Evolutionary conservation across 371 early-diverging fungal species (phyloP).

Genomic region (Mucor sp.): DNA sequence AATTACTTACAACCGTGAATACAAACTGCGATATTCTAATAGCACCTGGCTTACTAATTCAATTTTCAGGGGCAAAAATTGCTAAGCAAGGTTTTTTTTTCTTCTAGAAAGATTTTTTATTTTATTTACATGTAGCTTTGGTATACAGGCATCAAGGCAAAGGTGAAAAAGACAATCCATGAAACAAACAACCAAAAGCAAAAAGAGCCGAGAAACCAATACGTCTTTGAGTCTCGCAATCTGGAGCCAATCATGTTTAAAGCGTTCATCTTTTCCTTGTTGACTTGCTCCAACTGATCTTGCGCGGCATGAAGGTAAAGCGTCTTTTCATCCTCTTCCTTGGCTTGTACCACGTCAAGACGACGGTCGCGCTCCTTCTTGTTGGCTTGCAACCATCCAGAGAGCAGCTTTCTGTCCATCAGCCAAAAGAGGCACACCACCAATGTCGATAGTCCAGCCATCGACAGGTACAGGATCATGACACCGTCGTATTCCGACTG

Average conservation of each 20-base stretch:
- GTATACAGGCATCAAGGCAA: constrained; percentile 54
- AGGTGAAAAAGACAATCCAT: constrained; percentile 45
- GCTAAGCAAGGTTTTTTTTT: neutral
- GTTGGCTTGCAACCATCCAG: constrained; percentile 45
- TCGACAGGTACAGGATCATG: constrained; percentile 41
- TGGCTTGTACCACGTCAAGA: constrained; percentile 26
- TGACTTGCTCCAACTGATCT: constrained; percentile 10
- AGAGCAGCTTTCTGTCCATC: constrained; percentile 33
- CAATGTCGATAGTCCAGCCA: constrained; percentile 30
- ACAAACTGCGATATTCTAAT: neutral
- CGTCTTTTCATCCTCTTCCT: constrained; percentile 29
- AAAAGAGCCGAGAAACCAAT: constrained; percentile 29
- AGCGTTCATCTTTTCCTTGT: constrained; percentile 13
- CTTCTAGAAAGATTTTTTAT: neutral
- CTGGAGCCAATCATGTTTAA: constrained; percentile 34
- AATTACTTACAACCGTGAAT: too few relatives aligned
- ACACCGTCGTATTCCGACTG: constrained; percentile 45
- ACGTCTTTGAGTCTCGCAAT: constrained; percentile 27
- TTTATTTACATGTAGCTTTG: constrained; percentile 30
- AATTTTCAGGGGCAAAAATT: neutral
- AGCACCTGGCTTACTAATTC: neutral
- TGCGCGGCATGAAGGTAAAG: constrained; percentile 19
- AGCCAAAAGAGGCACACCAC: constrained; percentile 32
- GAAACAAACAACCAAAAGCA: constrained; percentile 40
- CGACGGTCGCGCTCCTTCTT: constrained; percentile 36